Evolutionary conservation across 768 basidiomycete genomes (phyloP).

Genomic region (Mycena olivaceomarginata): DNA sequence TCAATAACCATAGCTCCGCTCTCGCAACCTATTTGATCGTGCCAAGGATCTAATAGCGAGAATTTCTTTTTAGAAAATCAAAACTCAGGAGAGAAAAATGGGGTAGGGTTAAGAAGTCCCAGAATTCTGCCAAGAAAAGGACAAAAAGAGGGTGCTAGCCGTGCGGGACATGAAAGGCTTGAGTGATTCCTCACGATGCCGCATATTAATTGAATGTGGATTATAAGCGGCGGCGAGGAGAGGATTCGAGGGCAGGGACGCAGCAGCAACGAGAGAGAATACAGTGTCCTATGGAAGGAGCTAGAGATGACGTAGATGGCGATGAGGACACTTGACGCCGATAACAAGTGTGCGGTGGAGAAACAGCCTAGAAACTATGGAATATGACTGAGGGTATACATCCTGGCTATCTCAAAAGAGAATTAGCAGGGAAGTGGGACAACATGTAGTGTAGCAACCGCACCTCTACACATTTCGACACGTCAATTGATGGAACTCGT

Average conservation of each 20-base stretch:
- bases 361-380: too few species aligned
- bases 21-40: background rate
- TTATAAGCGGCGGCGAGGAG: background rate
- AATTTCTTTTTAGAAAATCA: background rate
- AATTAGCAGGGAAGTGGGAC: too few species aligned
- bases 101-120: slow-evolving; percentile 2
- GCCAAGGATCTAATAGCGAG: slow-evolving; percentile 3
- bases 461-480: background rate
- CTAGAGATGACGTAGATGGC: background rate
- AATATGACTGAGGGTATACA: too few species aligned
- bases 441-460: too few species aligned
- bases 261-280: background rate
- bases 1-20: background rate
- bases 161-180: slow-evolving; percentile 1
- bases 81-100: background rate
- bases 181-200: slow-evolving; percentile 5
- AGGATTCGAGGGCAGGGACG: background rate
- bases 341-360: too few species aligned
- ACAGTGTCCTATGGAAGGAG: background rate
- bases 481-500: background rate
- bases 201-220: background rate
- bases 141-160: too few species aligned
- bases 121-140: background rate
- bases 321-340: too few species aligned
- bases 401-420: too few species aligned